These are phyloP conservation scores for Erythrobasidium yunnanense DNA, from an alignment of 768 basidiomycete species.

Conservation along the genomic window DNA sequence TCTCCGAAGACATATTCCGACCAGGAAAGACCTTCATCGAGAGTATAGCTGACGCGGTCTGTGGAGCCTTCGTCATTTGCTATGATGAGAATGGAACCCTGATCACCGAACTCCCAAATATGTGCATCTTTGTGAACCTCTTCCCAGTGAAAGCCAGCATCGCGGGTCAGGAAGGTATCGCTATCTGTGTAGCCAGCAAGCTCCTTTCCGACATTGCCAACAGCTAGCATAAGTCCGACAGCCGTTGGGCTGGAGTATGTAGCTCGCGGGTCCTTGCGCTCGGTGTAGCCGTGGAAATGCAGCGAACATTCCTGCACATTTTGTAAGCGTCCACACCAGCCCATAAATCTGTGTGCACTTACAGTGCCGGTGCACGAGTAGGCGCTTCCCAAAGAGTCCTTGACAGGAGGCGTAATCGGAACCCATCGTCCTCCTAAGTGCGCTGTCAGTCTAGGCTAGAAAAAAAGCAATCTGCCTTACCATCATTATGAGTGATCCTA, in stretches of 20 bases:
- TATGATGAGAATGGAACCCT: conserved; percentile 82
- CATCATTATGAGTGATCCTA: conserved; percentile 92
- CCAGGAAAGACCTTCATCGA: conserved; percentile 80
- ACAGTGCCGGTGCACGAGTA: conserved; percentile 67
- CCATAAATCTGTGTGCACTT: conserved; percentile 32
- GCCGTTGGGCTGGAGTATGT: conserved; percentile 88
- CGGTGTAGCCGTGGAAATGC: conserved; percentile 92
- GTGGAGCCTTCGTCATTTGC: conserved; percentile 91
- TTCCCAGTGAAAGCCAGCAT: conserved; percentile 95
- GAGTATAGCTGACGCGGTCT: conserved; percentile 76
- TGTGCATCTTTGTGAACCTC: conserved; percentile 98
- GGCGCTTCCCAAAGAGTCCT: conserved; percentile 60
- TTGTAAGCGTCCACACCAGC: not conserved
- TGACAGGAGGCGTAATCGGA: conserved; percentile 58
- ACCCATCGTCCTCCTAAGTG: conserved; percentile 72
- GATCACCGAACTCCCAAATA: conserved; percentile 96
- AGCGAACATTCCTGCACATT: conserved; percentile 61
- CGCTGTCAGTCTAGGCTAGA: not conserved
- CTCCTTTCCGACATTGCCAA: conserved; percentile 83
- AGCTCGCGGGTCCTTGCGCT: conserved; percentile 74
- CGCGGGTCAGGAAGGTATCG: conserved; percentile 91
- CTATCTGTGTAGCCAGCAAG: conserved; percentile 71
- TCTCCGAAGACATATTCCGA: conserved; percentile 74
- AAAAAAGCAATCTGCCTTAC: conserved; percentile 44
- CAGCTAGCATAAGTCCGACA: conserved; percentile 85